phyloP scores from a whole-genome alignment of 306 rosid genomes.

The Vigna radiata region DNA sequence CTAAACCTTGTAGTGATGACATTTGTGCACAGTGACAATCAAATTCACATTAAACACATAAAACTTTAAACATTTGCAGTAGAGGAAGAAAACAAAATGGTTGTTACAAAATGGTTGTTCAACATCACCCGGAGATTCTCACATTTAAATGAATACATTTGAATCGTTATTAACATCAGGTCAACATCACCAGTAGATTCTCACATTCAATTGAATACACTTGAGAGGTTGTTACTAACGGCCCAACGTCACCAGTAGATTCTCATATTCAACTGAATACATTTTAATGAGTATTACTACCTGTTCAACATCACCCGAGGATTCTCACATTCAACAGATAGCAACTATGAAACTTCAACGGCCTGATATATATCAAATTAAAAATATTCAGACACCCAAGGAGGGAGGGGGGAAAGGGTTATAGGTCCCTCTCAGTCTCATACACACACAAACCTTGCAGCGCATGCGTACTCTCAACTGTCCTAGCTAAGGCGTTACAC shows the following conservation, averaged over 20 bases:
- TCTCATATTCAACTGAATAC: too few species aligned
- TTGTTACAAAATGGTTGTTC: neutral
- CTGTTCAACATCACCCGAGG: too few species aligned
- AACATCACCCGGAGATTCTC: neutral
- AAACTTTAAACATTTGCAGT: slow-evolving; percentile 3
- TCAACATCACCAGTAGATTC: neutral
- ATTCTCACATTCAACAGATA: neutral
- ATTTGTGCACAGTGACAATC: neutral
- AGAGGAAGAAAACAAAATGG: slow-evolving; percentile 19
- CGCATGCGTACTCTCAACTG: slow-evolving; percentile 18
- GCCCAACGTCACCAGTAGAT: too few species aligned
- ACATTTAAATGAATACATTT: neutral
- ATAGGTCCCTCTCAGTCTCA: neutral
- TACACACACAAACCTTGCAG: neutral
- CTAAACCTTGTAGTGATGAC: slow-evolving; percentile 8
- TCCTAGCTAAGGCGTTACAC: neutral
- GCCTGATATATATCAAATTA: neutral
- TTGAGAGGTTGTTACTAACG: too few species aligned
- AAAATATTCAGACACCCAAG: neutral
- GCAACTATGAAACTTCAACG: neutral
- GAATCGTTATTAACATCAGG: too few species aligned
- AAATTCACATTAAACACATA: slow-evolving; percentile 24
- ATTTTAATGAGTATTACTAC: too few species aligned
- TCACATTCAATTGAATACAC: neutral
- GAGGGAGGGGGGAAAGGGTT: neutral